Percentiles rank a stretch among this genome's conserved stretches.
Evolutionary conservation across 1,284 basidiomycete species (phyloP).

Genomic region (Xerocomus nothofagi): DNA sequence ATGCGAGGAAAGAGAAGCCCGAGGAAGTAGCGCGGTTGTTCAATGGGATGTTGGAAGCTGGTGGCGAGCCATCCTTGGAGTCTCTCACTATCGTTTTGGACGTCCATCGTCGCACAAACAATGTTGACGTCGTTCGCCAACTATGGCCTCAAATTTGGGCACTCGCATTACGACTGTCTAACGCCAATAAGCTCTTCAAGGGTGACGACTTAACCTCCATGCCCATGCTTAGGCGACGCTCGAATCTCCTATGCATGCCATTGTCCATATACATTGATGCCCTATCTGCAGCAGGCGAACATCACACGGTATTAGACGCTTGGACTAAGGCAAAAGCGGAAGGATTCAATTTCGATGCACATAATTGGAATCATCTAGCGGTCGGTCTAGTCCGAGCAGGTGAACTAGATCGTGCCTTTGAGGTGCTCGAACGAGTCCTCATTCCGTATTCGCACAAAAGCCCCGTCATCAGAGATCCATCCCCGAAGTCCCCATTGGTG

Average conservation of each 20-base stretch:
- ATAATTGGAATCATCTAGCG: conserved; percentile 91
- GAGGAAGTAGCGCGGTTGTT: conserved; percentile 62
- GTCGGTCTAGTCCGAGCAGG: conserved; percentile 79
- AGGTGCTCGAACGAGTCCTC: conserved; percentile 80
- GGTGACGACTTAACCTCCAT: conserved; percentile 16
- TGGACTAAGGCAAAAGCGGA: conserved; percentile 68
- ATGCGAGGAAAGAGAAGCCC: conserved; percentile 48
- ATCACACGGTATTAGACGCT: conserved; percentile 60
- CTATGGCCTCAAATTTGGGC: conserved; percentile 75
- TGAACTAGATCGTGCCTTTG: conserved; percentile 79
- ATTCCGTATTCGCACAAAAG: conserved; percentile 55
- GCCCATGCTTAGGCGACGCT: conserved; percentile 34
- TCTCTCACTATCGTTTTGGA: conserved; percentile 73
- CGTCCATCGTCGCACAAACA: conserved; percentile 64
- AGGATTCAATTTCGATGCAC: conserved; percentile 86
- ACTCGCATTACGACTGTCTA: conserved; percentile 46
- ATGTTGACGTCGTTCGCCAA: conserved; percentile 56
- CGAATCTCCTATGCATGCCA: conserved; percentile 72
- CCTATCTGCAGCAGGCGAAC: conserved; percentile 64
- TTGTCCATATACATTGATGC: conserved; percentile 85
- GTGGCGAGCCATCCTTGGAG: conserved; percentile 58
- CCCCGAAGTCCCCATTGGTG: conserved; percentile 48
- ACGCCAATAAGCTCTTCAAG: conserved; percentile 37
- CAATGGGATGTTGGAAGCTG: conserved; percentile 54
- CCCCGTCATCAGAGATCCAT: conserved; percentile 34